Evolutionary conservation across 2,329 filamentous ascomycete genomes (phyloP).

Genomic region (Verticillium tricorpus): DNA sequence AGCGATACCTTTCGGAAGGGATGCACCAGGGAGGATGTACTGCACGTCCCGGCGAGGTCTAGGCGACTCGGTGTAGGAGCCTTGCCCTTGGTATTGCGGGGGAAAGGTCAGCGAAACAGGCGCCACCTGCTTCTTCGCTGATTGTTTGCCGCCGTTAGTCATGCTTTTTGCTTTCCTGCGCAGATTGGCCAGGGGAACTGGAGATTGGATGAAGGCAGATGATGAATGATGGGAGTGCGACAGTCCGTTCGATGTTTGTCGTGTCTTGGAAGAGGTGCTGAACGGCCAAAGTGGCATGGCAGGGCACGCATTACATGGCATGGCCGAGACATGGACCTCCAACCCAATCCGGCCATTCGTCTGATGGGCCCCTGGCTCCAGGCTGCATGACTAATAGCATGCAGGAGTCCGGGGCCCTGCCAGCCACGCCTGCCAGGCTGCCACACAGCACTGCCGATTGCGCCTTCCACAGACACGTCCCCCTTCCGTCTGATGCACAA

Average conservation of each 20-base stretch:
- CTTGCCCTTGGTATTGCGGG: slow-evolving; percentile 9
- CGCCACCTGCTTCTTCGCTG: not conserved
- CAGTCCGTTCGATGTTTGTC: no score
- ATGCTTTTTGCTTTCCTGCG: not conserved
- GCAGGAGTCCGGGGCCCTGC: not conserved
- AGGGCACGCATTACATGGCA: not conserved
- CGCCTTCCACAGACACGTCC: not conserved
- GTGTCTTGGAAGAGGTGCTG: not conserved
- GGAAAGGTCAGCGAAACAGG: slow-evolving; percentile 6
- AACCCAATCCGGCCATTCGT: not conserved
- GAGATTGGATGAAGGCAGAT: no score
- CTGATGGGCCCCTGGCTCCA: no score
- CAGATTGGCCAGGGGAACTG: not conserved
- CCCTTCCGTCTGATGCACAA: not conserved
- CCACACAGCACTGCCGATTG: not conserved
- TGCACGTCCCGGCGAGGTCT: slow-evolving; percentile 8
- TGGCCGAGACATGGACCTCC: not conserved
- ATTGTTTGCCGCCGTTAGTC: not conserved
- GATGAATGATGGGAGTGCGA: no score
- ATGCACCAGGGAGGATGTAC: slow-evolving; percentile 7
- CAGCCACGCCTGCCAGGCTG: not conserved
- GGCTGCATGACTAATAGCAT: not conserved
- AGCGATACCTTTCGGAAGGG: slow-evolving; percentile 2
- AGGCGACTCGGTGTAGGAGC: slow-evolving; percentile 11
- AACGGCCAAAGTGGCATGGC: not conserved